A percentile compares a stretch with the other conserved stretches of the same genome.
Evolutionary conservation across 2,329 filamentous ascomycete species (phyloP).

Genomic region (Samsoniella hepiali): DNA sequence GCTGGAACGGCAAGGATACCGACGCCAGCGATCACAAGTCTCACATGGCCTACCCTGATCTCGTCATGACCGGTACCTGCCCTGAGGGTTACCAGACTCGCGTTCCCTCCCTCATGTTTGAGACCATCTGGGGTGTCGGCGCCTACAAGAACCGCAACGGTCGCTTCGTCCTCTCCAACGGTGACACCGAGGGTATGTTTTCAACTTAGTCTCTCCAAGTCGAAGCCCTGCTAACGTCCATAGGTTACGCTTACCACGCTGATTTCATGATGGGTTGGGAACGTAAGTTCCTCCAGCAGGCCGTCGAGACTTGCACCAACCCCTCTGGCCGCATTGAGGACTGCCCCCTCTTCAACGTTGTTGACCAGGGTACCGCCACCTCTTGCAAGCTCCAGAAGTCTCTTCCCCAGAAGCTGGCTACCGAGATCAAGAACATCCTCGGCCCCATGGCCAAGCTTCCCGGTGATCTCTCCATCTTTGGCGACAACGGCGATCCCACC

Average conservation of each 20-base stretch:
- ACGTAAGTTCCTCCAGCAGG: constrained; percentile 61
- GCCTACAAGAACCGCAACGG: constrained; percentile 61
- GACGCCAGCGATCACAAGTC: constrained; percentile 54
- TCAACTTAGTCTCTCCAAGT: not conserved
- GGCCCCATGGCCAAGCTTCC: constrained; percentile 60
- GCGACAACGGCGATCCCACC: constrained; percentile 24
- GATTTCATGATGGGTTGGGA: constrained; percentile 84
- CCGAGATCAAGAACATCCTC: constrained; percentile 53
- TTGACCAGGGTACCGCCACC: constrained; percentile 54
- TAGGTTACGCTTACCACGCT: constrained; percentile 72
- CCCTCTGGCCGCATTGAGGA: constrained; percentile 65
- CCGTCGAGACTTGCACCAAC: constrained; percentile 74
- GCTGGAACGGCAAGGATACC: constrained; percentile 70
- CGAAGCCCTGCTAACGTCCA: constrained; percentile 9
- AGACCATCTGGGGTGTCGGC: constrained; percentile 78
- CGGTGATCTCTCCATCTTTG: constrained; percentile 53
- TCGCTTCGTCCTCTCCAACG: constrained; percentile 72
- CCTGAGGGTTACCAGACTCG: constrained; percentile 65
- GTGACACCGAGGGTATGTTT: constrained; percentile 66
- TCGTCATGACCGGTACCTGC: constrained; percentile 74
- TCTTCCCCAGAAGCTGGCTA: constrained; percentile 49
- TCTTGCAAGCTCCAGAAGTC: constrained; percentile 58
- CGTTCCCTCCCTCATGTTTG: constrained; percentile 74
- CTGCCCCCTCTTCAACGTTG: constrained; percentile 72
- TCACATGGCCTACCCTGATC: constrained; percentile 74